These are phyloP conservation scores for Jamesozyma spencerorum DNA, from an alignment of 805 yeast genomes.

Conservation along the genomic window DNA sequence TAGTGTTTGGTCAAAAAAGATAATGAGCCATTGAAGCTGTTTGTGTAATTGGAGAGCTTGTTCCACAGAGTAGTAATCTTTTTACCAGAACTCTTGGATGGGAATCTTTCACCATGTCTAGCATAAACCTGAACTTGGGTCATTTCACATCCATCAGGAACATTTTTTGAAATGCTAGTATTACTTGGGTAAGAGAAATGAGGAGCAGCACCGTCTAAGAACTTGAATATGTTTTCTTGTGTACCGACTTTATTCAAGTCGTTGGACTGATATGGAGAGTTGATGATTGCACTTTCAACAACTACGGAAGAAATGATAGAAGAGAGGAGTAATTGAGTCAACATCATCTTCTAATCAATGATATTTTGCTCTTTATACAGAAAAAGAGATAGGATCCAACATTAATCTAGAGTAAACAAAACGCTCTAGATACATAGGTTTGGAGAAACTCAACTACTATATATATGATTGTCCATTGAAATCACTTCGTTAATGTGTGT, in stretches of 20 bases:
- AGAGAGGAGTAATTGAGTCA: neutral
- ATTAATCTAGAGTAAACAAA: too few relatives aligned
- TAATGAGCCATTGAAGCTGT: slow-evolving; percentile 39
- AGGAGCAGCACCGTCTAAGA: slow-evolving; percentile 50
- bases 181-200: slow-evolving; percentile 41
- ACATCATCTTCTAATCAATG: neutral
- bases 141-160: slow-evolving; percentile 41
- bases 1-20: slow-evolving; percentile 37
- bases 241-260: slow-evolving; percentile 27
- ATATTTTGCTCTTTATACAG: too few relatives aligned
- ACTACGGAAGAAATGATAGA: slow-evolving; percentile 43
- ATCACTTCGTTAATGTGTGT: too few relatives aligned
- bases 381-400: too few relatives aligned
- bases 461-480: too few relatives aligned
- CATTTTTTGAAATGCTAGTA: slow-evolving; percentile 41
- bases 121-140: slow-evolving; percentile 63
- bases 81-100: slow-evolving; percentile 36
- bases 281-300: slow-evolving; percentile 28
- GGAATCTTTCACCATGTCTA: slow-evolving; percentile 76
- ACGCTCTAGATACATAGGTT: too few relatives aligned
- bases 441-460: too few relatives aligned
- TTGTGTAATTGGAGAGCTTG: slow-evolving; percentile 20
- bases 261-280: slow-evolving; percentile 56
- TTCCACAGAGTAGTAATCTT: slow-evolving; percentile 29
- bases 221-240: slow-evolving; percentile 35